Evolutionary conservation across 1,284 basidiomycete genomes (phyloP).

Genomic region (Ganoderma sinense): DNA sequence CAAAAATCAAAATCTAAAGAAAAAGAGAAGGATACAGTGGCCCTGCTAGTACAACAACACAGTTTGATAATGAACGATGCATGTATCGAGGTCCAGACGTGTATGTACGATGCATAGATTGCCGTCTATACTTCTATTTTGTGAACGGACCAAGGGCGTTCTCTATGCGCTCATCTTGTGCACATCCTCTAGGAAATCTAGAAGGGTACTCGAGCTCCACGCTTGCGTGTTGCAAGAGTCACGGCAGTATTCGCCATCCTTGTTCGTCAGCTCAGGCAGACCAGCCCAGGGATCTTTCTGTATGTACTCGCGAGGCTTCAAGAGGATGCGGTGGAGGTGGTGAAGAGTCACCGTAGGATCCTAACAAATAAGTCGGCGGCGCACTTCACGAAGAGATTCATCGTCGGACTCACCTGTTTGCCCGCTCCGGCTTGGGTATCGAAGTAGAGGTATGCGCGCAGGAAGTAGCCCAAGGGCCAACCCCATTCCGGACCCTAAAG

Average conservation of each 20-base stretch:
- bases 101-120: neutral
- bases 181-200: conserved; percentile 86
- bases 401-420: conserved; percentile 60
- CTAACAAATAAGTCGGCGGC: conserved; percentile 43
- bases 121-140: neutral
- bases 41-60: neutral
- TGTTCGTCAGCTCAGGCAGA: conserved; percentile 91
- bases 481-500: conserved; percentile 88
- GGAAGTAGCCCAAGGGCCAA: conserved; percentile 95
- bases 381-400: neutral
- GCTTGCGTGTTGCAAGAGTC: conserved; percentile 94
- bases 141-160: neutral
- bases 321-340: conserved; percentile 77
- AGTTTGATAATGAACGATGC: neutral
- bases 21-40: neutral
- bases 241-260: conserved; percentile 79
- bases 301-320: conserved; percentile 78
- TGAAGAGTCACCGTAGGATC: conserved; percentile 80
- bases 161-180: conserved; percentile 46
- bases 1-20: neutral
- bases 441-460: conserved; percentile 91
- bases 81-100: neutral
- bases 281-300: conserved; percentile 88
- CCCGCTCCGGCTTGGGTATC: conserved; percentile 70
- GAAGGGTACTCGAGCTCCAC: conserved; percentile 89